Conservation (phyloP, 2,329 filamentous ascomycete genomes). For the Ceratocystis lukuohia region DNA sequence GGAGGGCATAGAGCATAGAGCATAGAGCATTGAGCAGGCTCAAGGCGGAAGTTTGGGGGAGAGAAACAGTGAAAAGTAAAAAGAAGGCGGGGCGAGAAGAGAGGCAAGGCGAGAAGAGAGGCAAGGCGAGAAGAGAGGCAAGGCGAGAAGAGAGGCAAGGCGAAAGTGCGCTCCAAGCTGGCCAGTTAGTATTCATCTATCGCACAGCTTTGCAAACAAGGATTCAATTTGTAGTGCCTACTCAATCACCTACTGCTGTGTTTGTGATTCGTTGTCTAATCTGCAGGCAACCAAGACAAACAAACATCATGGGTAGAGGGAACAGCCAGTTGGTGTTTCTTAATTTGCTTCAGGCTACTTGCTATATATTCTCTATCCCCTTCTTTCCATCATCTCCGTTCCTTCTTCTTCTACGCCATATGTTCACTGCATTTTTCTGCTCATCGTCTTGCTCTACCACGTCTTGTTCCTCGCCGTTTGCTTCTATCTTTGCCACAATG, state of each 20-base stretch:
- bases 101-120: too few species aligned
- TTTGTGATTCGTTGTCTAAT: not conserved
- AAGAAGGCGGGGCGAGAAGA: too few species aligned
- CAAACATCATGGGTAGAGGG: not conserved
- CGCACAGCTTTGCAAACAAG: not conserved
- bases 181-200: not conserved
- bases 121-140: too few species aligned
- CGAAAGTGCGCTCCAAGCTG: too few species aligned
- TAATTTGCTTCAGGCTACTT: too few species aligned
- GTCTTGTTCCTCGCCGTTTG: too few species aligned
- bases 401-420: not conserved
- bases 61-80: too few species aligned
- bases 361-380: not conserved
- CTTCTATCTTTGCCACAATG: not conserved
- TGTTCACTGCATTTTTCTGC: not conserved
- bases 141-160: too few species aligned
- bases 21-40: not conserved
- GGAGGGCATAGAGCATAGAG: not conserved
- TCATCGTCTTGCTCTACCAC: too few species aligned
- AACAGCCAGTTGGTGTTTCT: too few species aligned
- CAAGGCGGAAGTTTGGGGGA: too few species aligned
- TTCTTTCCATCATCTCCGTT: not conserved
- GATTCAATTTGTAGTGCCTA: not conserved
- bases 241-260: not conserved
- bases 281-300: not conserved